Conservation (phyloP, 148 eudicot genomes). For the Nyssa sinensis region DNA sequence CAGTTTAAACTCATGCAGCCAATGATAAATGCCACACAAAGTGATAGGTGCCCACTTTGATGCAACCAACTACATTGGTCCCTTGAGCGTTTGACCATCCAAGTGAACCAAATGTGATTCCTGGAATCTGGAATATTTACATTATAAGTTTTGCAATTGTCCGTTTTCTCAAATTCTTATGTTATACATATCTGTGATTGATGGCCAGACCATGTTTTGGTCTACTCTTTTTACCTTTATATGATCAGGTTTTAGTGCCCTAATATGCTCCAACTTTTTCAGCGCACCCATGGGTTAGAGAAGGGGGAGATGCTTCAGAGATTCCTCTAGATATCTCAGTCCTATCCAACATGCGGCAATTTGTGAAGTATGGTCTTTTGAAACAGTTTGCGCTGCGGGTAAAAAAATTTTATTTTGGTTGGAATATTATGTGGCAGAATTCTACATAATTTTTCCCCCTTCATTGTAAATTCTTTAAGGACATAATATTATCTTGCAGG, state of each 20-base stretch:
- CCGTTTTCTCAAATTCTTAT: too few species aligned
- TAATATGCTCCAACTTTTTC: constrained; percentile 22
- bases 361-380: constrained; percentile 85
- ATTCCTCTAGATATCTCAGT: constrained; percentile 94
- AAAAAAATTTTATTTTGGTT: constrained; percentile 3
- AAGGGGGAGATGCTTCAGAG: constrained; percentile 91
- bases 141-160: too few species aligned
- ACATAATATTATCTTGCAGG: constrained; percentile 40
- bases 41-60: too few species aligned
- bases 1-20: too few species aligned
- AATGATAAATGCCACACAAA: too few species aligned
- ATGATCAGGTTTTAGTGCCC: background rate
- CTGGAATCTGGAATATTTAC: too few species aligned
- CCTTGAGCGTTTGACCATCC: too few species aligned
- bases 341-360: constrained; percentile 80
- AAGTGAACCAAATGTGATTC: too few species aligned
- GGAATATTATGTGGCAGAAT: background rate
- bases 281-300: constrained; percentile 99
- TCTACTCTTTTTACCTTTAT: background rate
- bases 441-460: background rate
- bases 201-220: background rate
- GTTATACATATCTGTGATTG: background rate
- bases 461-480: background rate
- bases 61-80: too few species aligned
- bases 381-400: constrained; percentile 97